Percentiles rank a stretch among this genome's conserved stretches.
Evolutionary conservation across 768 basidiomycete genomes (phyloP).

Genomic region (Lentinula aciculospora): DNA sequence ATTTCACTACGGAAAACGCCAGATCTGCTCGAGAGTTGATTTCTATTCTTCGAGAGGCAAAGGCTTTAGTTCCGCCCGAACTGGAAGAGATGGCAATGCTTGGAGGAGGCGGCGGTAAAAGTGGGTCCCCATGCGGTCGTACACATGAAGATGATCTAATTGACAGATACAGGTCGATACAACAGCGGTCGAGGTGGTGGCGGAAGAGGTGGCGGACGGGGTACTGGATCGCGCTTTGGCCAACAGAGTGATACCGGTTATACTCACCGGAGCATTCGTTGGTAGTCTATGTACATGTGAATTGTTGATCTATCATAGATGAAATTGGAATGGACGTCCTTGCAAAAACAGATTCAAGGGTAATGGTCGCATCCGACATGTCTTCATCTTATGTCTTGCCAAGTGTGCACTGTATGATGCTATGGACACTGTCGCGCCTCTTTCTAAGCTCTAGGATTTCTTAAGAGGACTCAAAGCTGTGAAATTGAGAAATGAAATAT

Average conservation of each 20-base stretch:
- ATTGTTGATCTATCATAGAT: too few species aligned
- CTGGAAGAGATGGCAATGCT: conserved; percentile 46
- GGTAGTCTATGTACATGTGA: background rate
- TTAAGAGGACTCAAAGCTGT: too few species aligned
- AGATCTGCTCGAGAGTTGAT: conserved; percentile 92
- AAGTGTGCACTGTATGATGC: too few species aligned
- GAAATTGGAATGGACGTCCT: too few species aligned
- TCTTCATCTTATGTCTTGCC: too few species aligned
- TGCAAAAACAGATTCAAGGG: too few species aligned
- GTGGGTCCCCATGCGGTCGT: background rate
- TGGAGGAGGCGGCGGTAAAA: conserved; percentile 5
- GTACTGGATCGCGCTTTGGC: background rate
- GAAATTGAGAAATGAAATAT: too few species aligned
- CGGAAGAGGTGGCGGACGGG: conserved; percentile 4
- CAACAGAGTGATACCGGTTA: background rate
- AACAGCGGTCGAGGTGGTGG: conserved; percentile 3
- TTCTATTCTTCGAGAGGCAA: conserved; percentile 80
- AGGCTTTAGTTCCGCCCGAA: conserved; percentile 80
- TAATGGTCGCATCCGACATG: too few species aligned
- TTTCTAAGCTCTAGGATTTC: too few species aligned
- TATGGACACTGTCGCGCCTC: too few species aligned
- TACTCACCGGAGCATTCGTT: background rate
- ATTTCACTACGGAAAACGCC: conserved; percentile 94
- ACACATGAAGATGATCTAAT: background rate
- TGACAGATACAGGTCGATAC: background rate